Evolutionary conservation across 1,139 yeast genomes (phyloP).

Genomic region (Wickerhamiella infanticola): DNA sequence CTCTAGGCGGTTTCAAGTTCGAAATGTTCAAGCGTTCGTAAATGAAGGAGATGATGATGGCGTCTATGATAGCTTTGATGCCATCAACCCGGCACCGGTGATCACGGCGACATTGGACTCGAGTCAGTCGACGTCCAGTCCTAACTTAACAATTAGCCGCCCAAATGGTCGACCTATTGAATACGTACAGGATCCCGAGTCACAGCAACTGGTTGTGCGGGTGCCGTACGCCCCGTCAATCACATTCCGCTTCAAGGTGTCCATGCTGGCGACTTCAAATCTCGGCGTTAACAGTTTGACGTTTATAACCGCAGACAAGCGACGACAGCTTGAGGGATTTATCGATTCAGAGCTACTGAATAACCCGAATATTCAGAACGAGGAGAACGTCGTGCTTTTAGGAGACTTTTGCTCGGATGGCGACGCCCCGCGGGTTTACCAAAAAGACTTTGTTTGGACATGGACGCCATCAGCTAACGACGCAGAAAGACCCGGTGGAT

Average conservation of each 20-base stretch:
- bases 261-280: slow-evolving; percentile 9
- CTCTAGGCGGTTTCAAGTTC: slow-evolving; percentile 10
- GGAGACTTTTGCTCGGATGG: slow-evolving; percentile 20
- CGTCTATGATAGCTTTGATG: slow-evolving; percentile 2
- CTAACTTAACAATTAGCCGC: slow-evolving; percentile 2
- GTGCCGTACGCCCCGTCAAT: slow-evolving; percentile 12
- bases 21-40: slow-evolving; percentile 7
- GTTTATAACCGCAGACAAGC: slow-evolving; percentile 21
- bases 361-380: slow-evolving; percentile 29
- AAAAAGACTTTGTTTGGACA: slow-evolving; percentile 21
- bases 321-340: slow-evolving; percentile 21
- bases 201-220: slow-evolving; percentile 9
- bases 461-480: slow-evolving; percentile 16
- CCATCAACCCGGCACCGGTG: slow-evolving; percentile 2
- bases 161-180: slow-evolving; percentile 11
- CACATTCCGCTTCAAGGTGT: slow-evolving; percentile 8
- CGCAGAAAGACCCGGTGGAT: slow-evolving; percentile 5
- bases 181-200: slow-evolving; percentile 13
- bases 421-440: slow-evolving; percentile 11
- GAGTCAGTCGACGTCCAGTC: not conserved
- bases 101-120: not conserved
- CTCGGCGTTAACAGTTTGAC: slow-evolving; percentile 18
- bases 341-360: slow-evolving; percentile 25
- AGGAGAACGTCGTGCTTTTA: slow-evolving; percentile 25
- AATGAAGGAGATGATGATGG: slow-evolving; percentile 10